A percentile compares a stretch with the other conserved stretches of the same genome.
These are phyloP conservation scores for Halocafeteria seosinensis DNA, from an alignment of 108 stramenopile species.

Conservation along the genomic window DNA sequence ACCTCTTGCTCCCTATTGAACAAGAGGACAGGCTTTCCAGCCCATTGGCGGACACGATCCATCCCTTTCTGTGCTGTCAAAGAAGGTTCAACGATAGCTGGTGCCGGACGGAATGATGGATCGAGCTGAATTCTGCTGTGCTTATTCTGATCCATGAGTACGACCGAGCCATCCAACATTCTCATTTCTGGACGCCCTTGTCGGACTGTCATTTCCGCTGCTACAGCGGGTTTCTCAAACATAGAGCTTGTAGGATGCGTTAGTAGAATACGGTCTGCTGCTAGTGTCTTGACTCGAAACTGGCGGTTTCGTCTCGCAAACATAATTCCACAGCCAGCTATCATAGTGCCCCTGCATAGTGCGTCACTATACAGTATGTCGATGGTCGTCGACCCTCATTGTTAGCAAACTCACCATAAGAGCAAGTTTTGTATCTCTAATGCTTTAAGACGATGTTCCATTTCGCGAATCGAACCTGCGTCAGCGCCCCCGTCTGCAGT, in stretches of 20 bases:
- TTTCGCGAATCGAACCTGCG: too few relatives aligned
- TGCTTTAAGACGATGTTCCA: too few relatives aligned
- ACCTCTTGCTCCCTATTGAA: background rate
- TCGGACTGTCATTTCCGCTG: background rate
- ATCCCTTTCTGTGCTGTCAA: background rate
- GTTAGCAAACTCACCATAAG: too few relatives aligned
- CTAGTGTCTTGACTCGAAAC: background rate
- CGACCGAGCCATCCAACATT: background rate
- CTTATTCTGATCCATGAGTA: background rate
- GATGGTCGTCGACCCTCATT: too few relatives aligned
- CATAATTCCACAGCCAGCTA: too few relatives aligned
- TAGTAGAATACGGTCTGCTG: background rate
- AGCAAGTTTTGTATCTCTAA: too few relatives aligned
- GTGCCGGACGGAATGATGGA: background rate
- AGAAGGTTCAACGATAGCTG: background rate
- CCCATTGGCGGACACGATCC: background rate
- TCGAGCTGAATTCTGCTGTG: background rate
- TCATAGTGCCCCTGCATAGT: too few relatives aligned
- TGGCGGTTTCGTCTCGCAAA: too few relatives aligned
- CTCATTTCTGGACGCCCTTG: background rate
- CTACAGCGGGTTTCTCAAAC: too few relatives aligned
- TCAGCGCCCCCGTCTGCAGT: too few relatives aligned
- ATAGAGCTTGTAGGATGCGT: background rate
- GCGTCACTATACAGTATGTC: too few relatives aligned
- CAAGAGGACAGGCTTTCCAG: background rate